Evolutionary conservation across 2,329 filamentous ascomycete species (phyloP), one percentile per base, ranked within the genome.

Genomic region (Aschersonia sp.): DNA sequence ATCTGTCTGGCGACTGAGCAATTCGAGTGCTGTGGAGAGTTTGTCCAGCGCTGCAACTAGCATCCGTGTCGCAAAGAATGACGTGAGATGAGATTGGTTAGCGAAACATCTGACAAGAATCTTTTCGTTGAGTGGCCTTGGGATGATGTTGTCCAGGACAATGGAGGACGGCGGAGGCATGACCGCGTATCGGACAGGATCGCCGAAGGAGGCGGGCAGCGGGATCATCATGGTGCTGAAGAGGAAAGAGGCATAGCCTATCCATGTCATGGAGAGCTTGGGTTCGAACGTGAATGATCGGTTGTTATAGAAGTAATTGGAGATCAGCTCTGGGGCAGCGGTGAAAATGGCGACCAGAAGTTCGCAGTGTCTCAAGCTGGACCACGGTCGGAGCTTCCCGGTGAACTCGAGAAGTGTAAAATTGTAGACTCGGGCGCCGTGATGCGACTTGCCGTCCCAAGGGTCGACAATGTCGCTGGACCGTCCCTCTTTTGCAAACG

Each of bases 191-290:
- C 71, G 72, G 9, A 76, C 72, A 41, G 71, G 71, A 55, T 81
- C 78, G 9, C 88, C 88, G 58, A 91, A 87, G 51, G 76, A 77
- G 30, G 69, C 60, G 2, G 89, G 89, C 2, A 95, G 70, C 1
- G 82, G 79, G 38, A 94, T 69, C 49, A 83, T 77, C 44, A 96
- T 80, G 1, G 82, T 79, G 51, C 84, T 85, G 63, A 94, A 94
- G 4, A 98, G 67, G 52, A 97, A 87, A 0, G 89, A 81, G 0
- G 89, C 88, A 60, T 94, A 95, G 42, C 91, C 89, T 55, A 97
- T 85, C 92, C 92, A 98, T 0, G 89, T 92, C 43, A 89, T 82
- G 3, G 89, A 92, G 4, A 94, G 73, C 59, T 95, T 97, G 0
- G 92, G 89, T 42, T 97, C 89, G 52, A 94, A 88, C 0, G 82